Evolutionary conservation across 2,329 filamentous ascomycete species (phyloP).

Genomic region (Exutisphaerella laricina): DNA sequence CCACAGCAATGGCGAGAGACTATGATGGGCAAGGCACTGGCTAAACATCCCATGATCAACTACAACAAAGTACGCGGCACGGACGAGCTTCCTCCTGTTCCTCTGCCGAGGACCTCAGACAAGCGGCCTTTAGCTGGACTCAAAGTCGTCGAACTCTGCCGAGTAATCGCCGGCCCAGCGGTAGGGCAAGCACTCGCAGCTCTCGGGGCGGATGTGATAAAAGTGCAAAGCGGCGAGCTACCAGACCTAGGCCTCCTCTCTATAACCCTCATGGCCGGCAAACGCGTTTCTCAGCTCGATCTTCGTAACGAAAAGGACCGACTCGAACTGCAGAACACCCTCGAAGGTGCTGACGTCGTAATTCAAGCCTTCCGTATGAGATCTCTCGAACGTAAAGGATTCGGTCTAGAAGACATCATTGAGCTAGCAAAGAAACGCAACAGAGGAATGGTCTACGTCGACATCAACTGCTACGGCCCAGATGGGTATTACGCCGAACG

Average conservation of each 20-base stretch:
- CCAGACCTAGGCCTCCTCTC: constrained; percentile 31
- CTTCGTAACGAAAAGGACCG: constrained; percentile 38
- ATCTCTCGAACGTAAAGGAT: constrained; percentile 43
- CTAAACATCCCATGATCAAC: constrained; percentile 39
- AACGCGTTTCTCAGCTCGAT: constrained; percentile 44
- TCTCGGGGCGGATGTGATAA: constrained; percentile 29
- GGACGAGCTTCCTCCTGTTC: constrained; percentile 7
- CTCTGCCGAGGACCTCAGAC: constrained; percentile 12
- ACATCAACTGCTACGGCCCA: constrained; percentile 52
- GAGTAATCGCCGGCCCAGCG: constrained; percentile 29
- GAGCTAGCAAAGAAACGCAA: constrained; percentile 32
- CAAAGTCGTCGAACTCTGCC: constrained; percentile 27
- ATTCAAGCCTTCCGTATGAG: constrained; percentile 47
- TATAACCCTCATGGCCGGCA: constrained; percentile 46
- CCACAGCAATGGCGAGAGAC: constrained; percentile 43
- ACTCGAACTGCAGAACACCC: constrained; percentile 36
- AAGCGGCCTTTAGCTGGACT: constrained; percentile 36
- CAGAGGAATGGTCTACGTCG: constrained; percentile 43
- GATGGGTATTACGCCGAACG: constrained; percentile 44
- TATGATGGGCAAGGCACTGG: constrained; percentile 41
- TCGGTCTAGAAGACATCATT: constrained; percentile 17
- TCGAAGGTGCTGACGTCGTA: constrained; percentile 47
- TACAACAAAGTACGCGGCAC: constrained; percentile 13
- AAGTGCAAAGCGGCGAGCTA: constrained; percentile 24
- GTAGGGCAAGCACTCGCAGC: constrained; percentile 27